phyloP scores from a whole-genome alignment of 1,284 basidiomycete species.

The Gomphus bonarii region DNA sequence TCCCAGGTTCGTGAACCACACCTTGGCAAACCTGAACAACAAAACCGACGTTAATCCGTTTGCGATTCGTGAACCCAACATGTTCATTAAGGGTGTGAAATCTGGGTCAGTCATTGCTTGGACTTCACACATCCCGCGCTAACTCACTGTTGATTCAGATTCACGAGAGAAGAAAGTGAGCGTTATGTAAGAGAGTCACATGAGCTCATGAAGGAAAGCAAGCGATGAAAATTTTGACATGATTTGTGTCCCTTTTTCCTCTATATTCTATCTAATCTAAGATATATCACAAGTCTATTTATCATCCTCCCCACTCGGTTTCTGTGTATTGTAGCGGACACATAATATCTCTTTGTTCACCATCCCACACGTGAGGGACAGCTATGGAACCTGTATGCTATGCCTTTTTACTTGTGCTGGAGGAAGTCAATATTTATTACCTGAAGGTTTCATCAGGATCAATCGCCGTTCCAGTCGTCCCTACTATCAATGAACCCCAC shows the following conservation, averaged over 20 bases:
- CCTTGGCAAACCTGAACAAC: slow-evolving; percentile 73
- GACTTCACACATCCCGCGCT: slow-evolving; percentile 4
- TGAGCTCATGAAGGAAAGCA: slow-evolving; percentile 27
- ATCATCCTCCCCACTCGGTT: not conserved
- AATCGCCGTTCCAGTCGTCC: too few relatives aligned
- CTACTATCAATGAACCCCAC: too few relatives aligned
- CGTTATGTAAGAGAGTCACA: slow-evolving; percentile 51
- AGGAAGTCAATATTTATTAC: not conserved
- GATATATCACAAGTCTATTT: not conserved
- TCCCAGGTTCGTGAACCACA: slow-evolving; percentile 82
- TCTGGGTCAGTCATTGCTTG: slow-evolving; percentile 47
- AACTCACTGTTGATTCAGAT: slow-evolving; percentile 32
- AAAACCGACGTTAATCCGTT: slow-evolving; percentile 84
- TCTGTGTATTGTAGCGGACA: not conserved
- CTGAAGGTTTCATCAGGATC: not conserved
- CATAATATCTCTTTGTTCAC: not conserved
- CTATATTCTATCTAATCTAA: not conserved
- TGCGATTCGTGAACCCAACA: slow-evolving; percentile 80
- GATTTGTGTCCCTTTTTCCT: not conserved
- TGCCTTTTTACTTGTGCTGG: not conserved
- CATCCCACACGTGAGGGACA: too few relatives aligned
- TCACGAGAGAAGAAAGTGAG: slow-evolving; percentile 67
- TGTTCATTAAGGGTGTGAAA: slow-evolving; percentile 68
- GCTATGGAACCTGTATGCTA: too few relatives aligned
- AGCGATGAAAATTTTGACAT: not conserved